Percentiles rank a stretch among this genome's conserved stretches.
phyloP scores from a whole-genome alignment of 2,329 filamentous ascomycete species.

The Shiraia sp. region DNA sequence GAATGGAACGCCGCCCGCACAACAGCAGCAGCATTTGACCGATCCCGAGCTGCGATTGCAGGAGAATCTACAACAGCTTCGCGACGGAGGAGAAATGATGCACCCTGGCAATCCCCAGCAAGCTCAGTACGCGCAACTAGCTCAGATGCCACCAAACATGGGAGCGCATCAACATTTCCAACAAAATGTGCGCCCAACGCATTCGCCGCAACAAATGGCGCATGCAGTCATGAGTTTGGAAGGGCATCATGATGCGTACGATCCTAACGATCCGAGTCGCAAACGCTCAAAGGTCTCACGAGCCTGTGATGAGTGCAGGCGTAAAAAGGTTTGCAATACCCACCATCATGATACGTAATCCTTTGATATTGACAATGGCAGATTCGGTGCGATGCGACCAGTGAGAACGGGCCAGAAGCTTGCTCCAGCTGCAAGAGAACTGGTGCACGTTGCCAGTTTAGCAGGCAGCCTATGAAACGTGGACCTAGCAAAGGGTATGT shows the following conservation, averaged over 20 bases:
- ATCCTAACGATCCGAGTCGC: constrained; percentile 41
- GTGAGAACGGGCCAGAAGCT: constrained; percentile 45
- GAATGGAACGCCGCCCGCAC: constrained; percentile 39
- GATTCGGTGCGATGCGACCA: constrained; percentile 48
- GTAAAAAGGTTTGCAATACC: constrained; percentile 43
- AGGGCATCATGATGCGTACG: constrained; percentile 38
- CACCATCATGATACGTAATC: not conserved
- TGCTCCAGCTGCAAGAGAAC: constrained; percentile 48
- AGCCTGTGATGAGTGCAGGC: constrained; percentile 47
- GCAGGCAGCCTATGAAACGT: constrained; percentile 47
- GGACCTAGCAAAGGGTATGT: constrained; percentile 47
- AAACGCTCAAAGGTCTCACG: constrained; percentile 48
- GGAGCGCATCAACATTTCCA: constrained; percentile 42
- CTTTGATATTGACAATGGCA: constrained; percentile 26
- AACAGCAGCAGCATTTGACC: constrained; percentile 35
- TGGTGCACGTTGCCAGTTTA: constrained; percentile 46
- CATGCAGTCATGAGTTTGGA: constrained; percentile 45
- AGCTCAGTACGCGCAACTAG: constrained; percentile 32
- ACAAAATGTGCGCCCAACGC: constrained; percentile 38
- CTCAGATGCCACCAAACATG: constrained; percentile 31
- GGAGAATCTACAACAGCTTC: constrained; percentile 42
- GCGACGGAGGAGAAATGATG: constrained; percentile 37
- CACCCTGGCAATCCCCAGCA: constrained; percentile 29
- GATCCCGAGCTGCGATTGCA: constrained; percentile 41
- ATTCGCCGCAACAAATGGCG: constrained; percentile 46